Evolutionary conservation across 345 rosid species (phyloP).

Genomic region (Eucalyptus regnans): DNA sequence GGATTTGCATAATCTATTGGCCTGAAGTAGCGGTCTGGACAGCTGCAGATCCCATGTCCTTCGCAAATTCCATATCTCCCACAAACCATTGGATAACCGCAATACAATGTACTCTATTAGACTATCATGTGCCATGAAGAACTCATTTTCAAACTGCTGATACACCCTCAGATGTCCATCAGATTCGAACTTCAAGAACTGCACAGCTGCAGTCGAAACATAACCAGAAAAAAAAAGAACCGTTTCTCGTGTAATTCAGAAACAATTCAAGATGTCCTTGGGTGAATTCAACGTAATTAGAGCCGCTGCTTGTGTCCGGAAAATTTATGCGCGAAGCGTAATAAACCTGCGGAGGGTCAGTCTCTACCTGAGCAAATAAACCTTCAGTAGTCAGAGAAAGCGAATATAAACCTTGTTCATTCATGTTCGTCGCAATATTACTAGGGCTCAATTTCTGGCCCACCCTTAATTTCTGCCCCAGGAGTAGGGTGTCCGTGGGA

Average conservation of each 20-base stretch:
- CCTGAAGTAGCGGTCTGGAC: background rate
- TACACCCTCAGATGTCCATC: constrained; percentile 12
- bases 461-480: background rate
- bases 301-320: background rate
- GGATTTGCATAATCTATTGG: background rate
- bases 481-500: constrained; percentile 5
- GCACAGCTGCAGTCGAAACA: background rate
- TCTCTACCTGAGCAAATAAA: background rate
- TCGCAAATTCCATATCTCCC: background rate
- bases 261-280: background rate
- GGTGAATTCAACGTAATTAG: background rate
- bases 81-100: background rate
- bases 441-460: constrained; percentile 2
- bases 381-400: background rate
- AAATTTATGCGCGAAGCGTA: background rate
- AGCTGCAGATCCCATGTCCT: background rate
- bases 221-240: background rate
- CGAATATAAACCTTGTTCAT: background rate
- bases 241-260: background rate
- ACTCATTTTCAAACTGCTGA: background rate
- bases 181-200: background rate
- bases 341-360: background rate
- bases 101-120: background rate
- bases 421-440: background rate
- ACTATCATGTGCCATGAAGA: background rate